Evolutionary conservation across 2,329 filamentous ascomycete genomes (phyloP).

Genomic region (Colletotrichum incanum): DNA sequence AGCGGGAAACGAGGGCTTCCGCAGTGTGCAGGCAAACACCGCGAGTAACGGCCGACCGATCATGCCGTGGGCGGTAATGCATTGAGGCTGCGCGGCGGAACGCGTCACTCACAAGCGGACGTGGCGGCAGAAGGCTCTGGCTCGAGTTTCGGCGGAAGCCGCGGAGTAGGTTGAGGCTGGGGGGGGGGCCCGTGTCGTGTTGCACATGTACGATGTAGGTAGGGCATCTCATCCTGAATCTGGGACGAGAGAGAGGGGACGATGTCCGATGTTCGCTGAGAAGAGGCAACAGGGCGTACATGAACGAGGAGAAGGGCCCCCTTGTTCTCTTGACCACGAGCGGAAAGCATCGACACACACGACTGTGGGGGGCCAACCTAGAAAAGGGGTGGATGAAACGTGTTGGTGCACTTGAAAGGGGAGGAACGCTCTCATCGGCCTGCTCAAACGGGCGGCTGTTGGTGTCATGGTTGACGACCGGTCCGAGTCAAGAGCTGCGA

Average conservation of each 20-base stretch:
- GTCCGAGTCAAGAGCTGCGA: constrained; percentile 40
- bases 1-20: constrained; percentile 3
- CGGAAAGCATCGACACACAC: constrained; percentile 34
- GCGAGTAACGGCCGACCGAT: constrained; percentile 31
- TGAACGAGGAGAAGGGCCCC: constrained; percentile 25
- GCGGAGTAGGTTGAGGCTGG: constrained; percentile 33
- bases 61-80: constrained; percentile 36
- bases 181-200: constrained; percentile 36
- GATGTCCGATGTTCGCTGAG: constrained; percentile 33
- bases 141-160: constrained; percentile 41
- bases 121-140: constrained; percentile 40
- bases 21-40: constrained; percentile 15
- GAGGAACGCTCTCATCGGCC: constrained; percentile 32
- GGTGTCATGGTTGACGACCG: constrained; percentile 12
- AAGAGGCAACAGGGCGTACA: constrained; percentile 27
- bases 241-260: constrained; percentile 41
- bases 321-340: constrained; percentile 23
- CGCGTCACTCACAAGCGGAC: constrained; percentile 36
- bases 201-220: constrained; percentile 32
- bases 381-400: constrained; percentile 39
- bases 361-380: constrained; percentile 21
- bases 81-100: constrained; percentile 40
- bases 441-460: constrained; percentile 23
- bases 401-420: constrained; percentile 19
- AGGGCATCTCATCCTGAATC: constrained; percentile 40